Percentiles rank a stretch among this genome's conserved stretches.
phyloP scores from a whole-genome alignment of 2,329 filamentous ascomycete species.

The Fusarium sp. region DNA sequence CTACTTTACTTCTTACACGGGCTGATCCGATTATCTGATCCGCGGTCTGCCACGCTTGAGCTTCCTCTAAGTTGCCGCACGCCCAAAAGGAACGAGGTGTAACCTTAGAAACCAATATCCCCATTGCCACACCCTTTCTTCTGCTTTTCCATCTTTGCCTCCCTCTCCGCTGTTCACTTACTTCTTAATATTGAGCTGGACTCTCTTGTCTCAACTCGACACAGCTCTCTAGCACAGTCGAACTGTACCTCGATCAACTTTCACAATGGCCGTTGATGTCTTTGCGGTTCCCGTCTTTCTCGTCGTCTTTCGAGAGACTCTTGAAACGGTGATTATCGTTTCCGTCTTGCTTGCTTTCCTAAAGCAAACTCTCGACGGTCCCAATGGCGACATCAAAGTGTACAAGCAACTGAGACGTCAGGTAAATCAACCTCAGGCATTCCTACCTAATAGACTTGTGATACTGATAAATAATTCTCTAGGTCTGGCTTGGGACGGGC shows the following conservation, averaged over 20 bases:
- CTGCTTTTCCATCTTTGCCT: background rate
- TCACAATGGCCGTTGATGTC: slow-evolving; percentile 74
- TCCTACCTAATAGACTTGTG: background rate
- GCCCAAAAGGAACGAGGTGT: slow-evolving; percentile 28
- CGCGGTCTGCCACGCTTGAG: slow-evolving; percentile 12
- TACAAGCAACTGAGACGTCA: slow-evolving; percentile 79
- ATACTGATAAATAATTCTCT: slow-evolving; percentile 1
- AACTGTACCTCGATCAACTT: background rate
- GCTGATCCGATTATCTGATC: slow-evolving; percentile 37
- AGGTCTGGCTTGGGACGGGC: slow-evolving; percentile 75
- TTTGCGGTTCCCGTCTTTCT: slow-evolving; percentile 89
- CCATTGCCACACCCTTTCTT: slow-evolving; percentile 17
- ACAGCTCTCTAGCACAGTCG: background rate
- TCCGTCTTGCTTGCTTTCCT: slow-evolving; percentile 89
- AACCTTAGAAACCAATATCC: slow-evolving; percentile 18
- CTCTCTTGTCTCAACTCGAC: slow-evolving; percentile 3
- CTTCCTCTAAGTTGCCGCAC: slow-evolving; percentile 7
- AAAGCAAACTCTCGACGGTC: slow-evolving; percentile 81
- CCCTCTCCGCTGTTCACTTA: background rate
- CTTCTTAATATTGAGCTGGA: slow-evolving; percentile 6
- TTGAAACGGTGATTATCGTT: slow-evolving; percentile 88
- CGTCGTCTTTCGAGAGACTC: slow-evolving; percentile 87
- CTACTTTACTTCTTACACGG: slow-evolving; percentile 1
- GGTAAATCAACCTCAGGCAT: slow-evolving; percentile 56
- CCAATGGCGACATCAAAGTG: slow-evolving; percentile 70